Percentiles rank a stretch among this genome's conserved stretches.
phyloP scores from a whole-genome alignment of 2,329 filamentous ascomycete species.

The Alternaria metachromatica region DNA sequence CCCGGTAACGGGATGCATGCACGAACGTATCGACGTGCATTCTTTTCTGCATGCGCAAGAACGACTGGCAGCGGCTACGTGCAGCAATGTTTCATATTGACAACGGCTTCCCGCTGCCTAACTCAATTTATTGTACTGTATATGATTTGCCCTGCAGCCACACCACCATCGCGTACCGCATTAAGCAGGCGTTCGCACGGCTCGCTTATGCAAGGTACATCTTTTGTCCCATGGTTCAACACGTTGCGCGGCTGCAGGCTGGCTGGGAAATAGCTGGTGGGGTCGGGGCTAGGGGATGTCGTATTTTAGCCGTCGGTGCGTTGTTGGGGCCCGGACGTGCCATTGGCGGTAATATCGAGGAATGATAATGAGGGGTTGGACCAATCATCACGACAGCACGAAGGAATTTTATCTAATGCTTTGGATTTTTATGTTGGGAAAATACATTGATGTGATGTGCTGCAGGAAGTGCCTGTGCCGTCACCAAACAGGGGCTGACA shows the following conservation, averaged over 20 bases:
- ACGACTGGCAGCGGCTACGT: not conserved
- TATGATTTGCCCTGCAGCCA: not conserved
- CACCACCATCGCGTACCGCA: not conserved
- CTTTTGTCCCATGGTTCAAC: not conserved
- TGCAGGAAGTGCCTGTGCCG: not conserved
- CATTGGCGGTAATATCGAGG: not conserved
- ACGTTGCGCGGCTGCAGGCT: not conserved
- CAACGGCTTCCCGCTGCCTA: not conserved
- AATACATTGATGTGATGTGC: not conserved
- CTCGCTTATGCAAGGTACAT: conserved; percentile 19
- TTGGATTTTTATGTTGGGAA: not conserved
- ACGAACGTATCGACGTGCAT: not conserved
- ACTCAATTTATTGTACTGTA: not conserved
- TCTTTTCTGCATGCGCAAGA: not conserved
- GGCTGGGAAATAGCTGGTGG: conserved; percentile 1
- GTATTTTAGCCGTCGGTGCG: not conserved
- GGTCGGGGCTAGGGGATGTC: not conserved
- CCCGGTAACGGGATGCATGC: conserved; percentile 1
- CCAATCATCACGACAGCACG: not conserved
- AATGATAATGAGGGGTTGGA: not conserved
- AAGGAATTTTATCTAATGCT: not conserved
- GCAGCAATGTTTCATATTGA: not conserved
- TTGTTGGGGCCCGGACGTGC: not conserved
- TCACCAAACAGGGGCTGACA: not conserved
- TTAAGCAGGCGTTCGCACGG: not conserved